A percentile compares a stretch with the other conserved stretches of the same genome.
Evolutionary conservation across 2,329 filamentous ascomycete species (phyloP).

Genomic region (Xylaria sp.): DNA sequence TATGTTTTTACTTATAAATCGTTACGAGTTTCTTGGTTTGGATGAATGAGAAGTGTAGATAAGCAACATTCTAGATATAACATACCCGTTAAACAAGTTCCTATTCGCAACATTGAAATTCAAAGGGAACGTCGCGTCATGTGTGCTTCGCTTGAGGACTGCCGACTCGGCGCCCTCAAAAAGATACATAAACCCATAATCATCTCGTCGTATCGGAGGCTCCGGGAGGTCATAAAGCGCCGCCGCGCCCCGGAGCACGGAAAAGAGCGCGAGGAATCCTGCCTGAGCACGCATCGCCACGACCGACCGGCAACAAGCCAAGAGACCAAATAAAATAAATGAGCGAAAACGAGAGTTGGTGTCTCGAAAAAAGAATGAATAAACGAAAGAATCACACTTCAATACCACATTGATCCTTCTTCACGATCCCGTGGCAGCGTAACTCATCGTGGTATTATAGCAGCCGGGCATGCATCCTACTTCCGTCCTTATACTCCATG

Average conservation of each 20-base stretch:
- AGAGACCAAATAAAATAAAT: conserved; percentile 9
- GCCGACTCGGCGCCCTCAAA: conserved; percentile 12
- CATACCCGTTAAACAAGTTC: conserved; percentile 42
- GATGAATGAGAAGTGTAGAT: not conserved
- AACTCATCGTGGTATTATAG: conserved; percentile 21
- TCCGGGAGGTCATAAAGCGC: conserved; percentile 30
- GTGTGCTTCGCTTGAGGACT: conserved; percentile 33
- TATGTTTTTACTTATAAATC: not conserved
- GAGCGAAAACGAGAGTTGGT: conserved; percentile 9
- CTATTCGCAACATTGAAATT: conserved; percentile 28
- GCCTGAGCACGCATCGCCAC: conserved; percentile 17
- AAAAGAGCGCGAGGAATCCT: conserved; percentile 26
- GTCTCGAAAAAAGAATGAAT: conserved; percentile 13
- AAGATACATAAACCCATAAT: not conserved
- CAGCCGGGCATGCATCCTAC: not conserved
- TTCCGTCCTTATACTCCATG: conserved; percentile 7
- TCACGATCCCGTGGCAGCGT: not conserved
- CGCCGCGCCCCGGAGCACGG: conserved; percentile 4
- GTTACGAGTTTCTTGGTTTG: not conserved
- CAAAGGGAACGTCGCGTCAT: conserved; percentile 26
- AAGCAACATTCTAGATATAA: not conserved
- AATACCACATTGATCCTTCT: not conserved
- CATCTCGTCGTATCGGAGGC: conserved; percentile 7
- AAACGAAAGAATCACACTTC: not conserved
- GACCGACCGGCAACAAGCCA: no score